phyloP scores from a whole-genome alignment of 2,329 filamentous ascomycete genomes.

The Clathrospora elynae region DNA sequence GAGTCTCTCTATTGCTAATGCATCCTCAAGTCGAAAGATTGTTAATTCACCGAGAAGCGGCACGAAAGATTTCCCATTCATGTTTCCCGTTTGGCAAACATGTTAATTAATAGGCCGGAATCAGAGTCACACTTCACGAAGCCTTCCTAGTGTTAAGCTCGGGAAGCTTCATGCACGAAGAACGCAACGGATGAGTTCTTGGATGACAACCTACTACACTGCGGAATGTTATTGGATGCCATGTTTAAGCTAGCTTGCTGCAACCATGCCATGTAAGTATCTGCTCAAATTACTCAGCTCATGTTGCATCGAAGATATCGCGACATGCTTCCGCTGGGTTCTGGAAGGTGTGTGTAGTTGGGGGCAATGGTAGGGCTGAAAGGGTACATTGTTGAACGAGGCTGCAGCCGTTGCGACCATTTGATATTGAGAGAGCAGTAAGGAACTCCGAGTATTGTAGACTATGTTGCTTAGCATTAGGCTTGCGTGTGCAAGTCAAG shows the following conservation, averaged over 20 bases:
- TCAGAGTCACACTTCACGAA: conserved; percentile 4
- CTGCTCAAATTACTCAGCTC: conserved; percentile 19
- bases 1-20: conserved; percentile 13
- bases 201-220: background rate
- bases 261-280: background rate
- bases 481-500: conserved; percentile 1
- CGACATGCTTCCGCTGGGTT: conserved; percentile 6
- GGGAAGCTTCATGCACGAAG: background rate
- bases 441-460: conserved; percentile 1
- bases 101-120: background rate
- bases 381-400: conserved; percentile 16
- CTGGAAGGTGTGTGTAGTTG: conserved; percentile 1
- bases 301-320: conserved; percentile 1
- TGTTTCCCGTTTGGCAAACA: background rate
- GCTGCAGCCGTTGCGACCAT: conserved; percentile 5
- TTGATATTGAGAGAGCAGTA: conserved; percentile 15
- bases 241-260: background rate
- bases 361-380: conserved; percentile 14
- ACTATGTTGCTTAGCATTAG: conserved; percentile 4
- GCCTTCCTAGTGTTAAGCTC: conserved; percentile 3
- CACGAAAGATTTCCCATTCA: no score
- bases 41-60: no score
- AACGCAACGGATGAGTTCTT: background rate
- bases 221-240: conserved; percentile 5
- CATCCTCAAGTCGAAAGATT: background rate